Base-by-base conservation (phyloP, 2,329 filamentous ascomycete genomes). In the Hirsutella thompsonii region DNA sequence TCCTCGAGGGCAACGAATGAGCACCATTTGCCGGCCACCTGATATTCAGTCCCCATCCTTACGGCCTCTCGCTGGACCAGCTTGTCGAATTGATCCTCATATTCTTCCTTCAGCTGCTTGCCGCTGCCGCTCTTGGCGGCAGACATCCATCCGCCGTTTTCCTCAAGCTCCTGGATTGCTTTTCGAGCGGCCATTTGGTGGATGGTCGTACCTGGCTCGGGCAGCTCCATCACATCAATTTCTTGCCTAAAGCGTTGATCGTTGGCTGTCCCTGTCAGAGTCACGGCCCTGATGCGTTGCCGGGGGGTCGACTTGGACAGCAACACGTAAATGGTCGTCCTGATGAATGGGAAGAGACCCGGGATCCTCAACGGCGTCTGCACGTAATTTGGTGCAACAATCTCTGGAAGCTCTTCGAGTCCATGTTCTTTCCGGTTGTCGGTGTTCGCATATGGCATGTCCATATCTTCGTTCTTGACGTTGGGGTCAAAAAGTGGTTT, bases 101-200 rank as follows among this genome's bases (percentile, higher is more conserved):
- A 62, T 37, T 63, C 58, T 5, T 72, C 58, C 32, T 67, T 68
- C 16, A 79, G 52, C 0, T 60, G 51, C 5, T 61, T 58, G 1
- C 67, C 67, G 3, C 59, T 55, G 0, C 53, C 45, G 14, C 69
- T 64, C 44, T 67, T 74, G 9, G 68, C 67, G 14, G 77, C 59
- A 36, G 58, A 59, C 29, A 81, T 59, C 79, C 82, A 86, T 11
- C 82, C 81, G 20, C 79, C 69, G 0, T 76, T 74, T 53, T 83
- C 72, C 56, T 88, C 81, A 0, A 88, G 69, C 47, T 87, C 83
- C 37, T 74, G 65, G 14, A 81, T 67, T 2, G 77, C 76, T 54
- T 80, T 83, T 41, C 75, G 74, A 0, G 79, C 80, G 1, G 81
- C 81, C 0, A 88, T 73, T 49, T 83, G 78, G 53, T 87, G 82